Evolutionary conservation across 768 basidiomycete genomes (phyloP).

Genomic region (Pholiota conissans): DNA sequence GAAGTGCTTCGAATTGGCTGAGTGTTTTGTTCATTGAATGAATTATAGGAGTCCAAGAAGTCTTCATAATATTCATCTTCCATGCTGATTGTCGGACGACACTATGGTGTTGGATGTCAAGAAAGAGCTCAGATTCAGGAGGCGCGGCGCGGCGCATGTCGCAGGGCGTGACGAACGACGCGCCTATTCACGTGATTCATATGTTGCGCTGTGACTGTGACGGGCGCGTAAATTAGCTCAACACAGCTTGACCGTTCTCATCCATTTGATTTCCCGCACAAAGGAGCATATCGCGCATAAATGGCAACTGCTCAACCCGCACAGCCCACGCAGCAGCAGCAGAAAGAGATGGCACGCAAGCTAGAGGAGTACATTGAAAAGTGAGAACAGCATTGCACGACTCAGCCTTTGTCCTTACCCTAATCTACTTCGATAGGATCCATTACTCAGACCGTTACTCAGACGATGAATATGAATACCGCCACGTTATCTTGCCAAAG

Average conservation of each 20-base stretch:
- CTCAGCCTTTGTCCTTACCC: not conserved
- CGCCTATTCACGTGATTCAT: slow-evolving; percentile 21
- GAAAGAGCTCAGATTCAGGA: not conserved
- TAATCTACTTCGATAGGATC: slow-evolving; percentile 49
- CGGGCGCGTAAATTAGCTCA: slow-evolving; percentile 22
- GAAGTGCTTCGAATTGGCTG: not conserved
- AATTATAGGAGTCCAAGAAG: not conserved
- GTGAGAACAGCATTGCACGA: slow-evolving; percentile 34
- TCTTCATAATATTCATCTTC: not conserved
- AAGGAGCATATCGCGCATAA: no score
- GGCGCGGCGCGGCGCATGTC: not conserved
- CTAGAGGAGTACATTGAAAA: slow-evolving; percentile 81
- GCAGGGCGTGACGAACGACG: slow-evolving; percentile 6
- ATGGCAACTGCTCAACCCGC: slow-evolving; percentile 30
- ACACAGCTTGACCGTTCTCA: not conserved
- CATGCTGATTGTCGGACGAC: not conserved
- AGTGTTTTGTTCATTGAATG: not conserved
- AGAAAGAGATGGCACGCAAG: slow-evolving; percentile 47
- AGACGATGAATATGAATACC: slow-evolving; percentile 92
- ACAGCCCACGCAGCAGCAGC: slow-evolving; percentile 27
- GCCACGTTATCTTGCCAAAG: slow-evolving; percentile 96
- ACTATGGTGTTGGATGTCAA: not conserved
- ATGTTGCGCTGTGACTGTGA: slow-evolving; percentile 21
- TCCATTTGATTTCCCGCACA: no score
- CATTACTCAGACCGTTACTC: slow-evolving; percentile 91